Percentiles rank a stretch among this genome's conserved stretches.
Conservation (phyloP, 2,329 filamentous ascomycete genomes). For the Emmonsia crescens region DNA sequence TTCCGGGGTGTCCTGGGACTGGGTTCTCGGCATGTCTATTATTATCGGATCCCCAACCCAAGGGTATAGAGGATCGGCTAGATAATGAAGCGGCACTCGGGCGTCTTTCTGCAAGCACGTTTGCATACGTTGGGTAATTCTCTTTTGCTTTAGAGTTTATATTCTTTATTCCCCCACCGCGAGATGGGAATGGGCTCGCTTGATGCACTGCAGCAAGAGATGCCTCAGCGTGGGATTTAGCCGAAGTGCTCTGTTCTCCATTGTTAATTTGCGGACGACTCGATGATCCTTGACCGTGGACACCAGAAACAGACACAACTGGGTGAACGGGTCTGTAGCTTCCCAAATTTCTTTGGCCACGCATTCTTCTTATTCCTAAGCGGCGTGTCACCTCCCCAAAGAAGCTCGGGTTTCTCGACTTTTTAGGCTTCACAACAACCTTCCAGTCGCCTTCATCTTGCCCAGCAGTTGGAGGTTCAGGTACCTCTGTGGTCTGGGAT, state of each 20-base stretch:
- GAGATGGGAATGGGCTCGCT: constrained; percentile 23
- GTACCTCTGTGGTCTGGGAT: constrained; percentile 17
- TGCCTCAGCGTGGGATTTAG: constrained; percentile 28
- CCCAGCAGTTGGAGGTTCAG: constrained; percentile 16
- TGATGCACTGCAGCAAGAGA: constrained; percentile 30
- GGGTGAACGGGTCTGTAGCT: constrained; percentile 16
- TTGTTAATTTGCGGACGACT: constrained; percentile 16
- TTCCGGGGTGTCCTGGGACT: not conserved
- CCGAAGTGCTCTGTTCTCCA: constrained; percentile 15
- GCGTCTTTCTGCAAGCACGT: constrained; percentile 15
- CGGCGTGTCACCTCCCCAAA: not conserved
- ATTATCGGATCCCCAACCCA: not conserved
- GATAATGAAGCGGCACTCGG: not conserved
- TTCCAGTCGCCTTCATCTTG: constrained; percentile 25
- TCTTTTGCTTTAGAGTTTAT: constrained; percentile 14
- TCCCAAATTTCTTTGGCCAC: constrained; percentile 15
- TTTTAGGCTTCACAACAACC: constrained; percentile 17
- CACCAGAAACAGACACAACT: constrained; percentile 18
- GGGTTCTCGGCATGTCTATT: not conserved
- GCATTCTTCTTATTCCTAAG: constrained; percentile 5
- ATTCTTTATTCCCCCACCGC: constrained; percentile 10
- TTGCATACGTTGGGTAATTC: constrained; percentile 26
- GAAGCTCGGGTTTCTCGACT: constrained; percentile 6
- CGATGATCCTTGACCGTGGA: constrained; percentile 23
- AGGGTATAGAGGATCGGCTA: not conserved